phyloP scores from a whole-genome alignment of 148 eudicot genomes.

The Vaccinium macrocarpon region DNA sequence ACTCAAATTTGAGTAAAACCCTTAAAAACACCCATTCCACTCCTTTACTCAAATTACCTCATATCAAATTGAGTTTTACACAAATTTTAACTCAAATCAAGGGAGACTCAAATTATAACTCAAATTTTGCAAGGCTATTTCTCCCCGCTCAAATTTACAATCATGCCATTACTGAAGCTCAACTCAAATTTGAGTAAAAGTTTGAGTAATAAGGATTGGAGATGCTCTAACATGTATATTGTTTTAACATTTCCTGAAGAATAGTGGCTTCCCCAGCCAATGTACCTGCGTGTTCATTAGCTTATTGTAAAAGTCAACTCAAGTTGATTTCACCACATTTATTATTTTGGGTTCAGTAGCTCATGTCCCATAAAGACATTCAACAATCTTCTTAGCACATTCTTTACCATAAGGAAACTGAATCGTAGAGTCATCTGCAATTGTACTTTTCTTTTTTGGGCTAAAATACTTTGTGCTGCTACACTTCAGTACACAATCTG shows the following conservation, averaged over 20 bases:
- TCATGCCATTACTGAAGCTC: too few relatives aligned
- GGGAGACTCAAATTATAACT: too few relatives aligned
- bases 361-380: not conserved
- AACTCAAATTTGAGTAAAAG: too few relatives aligned
- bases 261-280: not conserved
- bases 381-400: not conserved
- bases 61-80: too few relatives aligned
- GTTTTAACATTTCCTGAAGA: not conserved
- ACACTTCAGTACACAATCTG: not conserved
- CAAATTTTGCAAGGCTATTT: too few relatives aligned
- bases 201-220: too few relatives aligned
- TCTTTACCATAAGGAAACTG: not conserved
- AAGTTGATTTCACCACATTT: conserved; percentile 7
- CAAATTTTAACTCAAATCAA: too few relatives aligned
- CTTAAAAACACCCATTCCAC: too few relatives aligned
- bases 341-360: not conserved
- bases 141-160: too few relatives aligned
- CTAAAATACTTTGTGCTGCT: not conserved
- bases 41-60: too few relatives aligned
- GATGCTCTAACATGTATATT: not conserved
- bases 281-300: not conserved
- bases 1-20: too few relatives aligned
- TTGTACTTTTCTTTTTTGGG: not conserved
- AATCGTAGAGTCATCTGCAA: not conserved
- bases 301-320: not conserved